These are phyloP conservation scores for Ustilago curta DNA, from an alignment of 1,284 basidiomycete species.

Conservation along the genomic window DNA sequence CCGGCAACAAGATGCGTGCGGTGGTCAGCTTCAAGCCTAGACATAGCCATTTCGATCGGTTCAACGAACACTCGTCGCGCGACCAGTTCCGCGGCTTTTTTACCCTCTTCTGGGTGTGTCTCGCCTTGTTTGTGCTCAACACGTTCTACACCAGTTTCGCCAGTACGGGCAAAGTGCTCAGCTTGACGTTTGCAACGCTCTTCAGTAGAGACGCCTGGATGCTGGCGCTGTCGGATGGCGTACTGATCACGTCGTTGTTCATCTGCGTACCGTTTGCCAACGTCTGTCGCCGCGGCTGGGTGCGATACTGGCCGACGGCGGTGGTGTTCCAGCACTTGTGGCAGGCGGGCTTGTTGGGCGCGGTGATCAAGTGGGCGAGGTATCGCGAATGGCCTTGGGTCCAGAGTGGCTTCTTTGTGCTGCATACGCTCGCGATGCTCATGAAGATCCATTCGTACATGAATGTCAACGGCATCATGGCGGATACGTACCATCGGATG, in stretches of 20 bases:
- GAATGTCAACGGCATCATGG: slow-evolving; percentile 86
- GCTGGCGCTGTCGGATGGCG: slow-evolving; percentile 84
- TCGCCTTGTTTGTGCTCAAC: slow-evolving; percentile 64
- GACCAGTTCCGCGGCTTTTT: slow-evolving; percentile 67
- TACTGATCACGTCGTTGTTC: slow-evolving; percentile 81
- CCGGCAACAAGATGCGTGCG: slow-evolving; percentile 55
- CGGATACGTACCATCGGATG: slow-evolving; percentile 68
- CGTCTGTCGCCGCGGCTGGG: slow-evolving; percentile 66
- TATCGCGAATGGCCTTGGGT: slow-evolving; percentile 91
- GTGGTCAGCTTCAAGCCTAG: slow-evolving; percentile 60
- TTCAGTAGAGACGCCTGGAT: slow-evolving; percentile 87
- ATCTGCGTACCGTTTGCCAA: slow-evolving; percentile 81
- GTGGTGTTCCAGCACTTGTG: slow-evolving; percentile 57
- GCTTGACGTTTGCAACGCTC: slow-evolving; percentile 84
- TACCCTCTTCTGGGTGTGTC: slow-evolving; percentile 67
- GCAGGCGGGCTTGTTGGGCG: slow-evolving; percentile 53
- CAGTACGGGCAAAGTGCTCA: slow-evolving; percentile 78
- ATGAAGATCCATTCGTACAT: slow-evolving; percentile 98
- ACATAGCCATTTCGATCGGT: slow-evolving; percentile 57
- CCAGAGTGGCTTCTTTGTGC: slow-evolving; percentile 91
- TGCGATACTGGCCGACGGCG: slow-evolving; percentile 71
- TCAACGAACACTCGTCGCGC: slow-evolving; percentile 46
- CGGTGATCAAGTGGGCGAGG: slow-evolving; percentile 64
- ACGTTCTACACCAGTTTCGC: slow-evolving; percentile 59
- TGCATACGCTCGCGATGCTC: slow-evolving; percentile 89